Evolutionary conservation across 176 grass and related monocot species (phyloP), one percentile per base, ranked within the genome.

Genomic region (Themeda triandra): DNA sequence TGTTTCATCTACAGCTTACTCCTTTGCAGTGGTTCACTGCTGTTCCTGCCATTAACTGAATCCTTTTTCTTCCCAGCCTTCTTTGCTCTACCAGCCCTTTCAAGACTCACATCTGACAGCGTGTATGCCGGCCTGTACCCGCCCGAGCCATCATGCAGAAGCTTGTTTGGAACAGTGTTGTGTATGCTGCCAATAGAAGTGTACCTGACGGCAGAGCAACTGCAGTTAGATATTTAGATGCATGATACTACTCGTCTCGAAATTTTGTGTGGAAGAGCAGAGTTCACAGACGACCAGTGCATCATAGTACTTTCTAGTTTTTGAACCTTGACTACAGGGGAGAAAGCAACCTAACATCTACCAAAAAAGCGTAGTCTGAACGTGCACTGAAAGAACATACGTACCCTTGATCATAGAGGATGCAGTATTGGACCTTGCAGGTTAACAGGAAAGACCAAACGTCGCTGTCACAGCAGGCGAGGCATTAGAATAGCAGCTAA

Each of bases 371-470:
- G 5, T 18, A 39, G 30, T 66, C 1, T 37, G 42, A 77, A 30
- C 5, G 41, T 54, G 71, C 25, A 73, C 19, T 25, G 39, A 15
- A 33, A 24, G 36, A 0, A 12, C 18, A 33, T 15, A 19, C 6
- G 54, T 91, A 96, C 89, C 91, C 91, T 88, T 97, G 79, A 73
- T 93, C 94, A 62, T 96, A 93, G 23, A 97, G 87, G 75, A 64
- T 88, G 70, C 89, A 93, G 58, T 92, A 97, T 24, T 80, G 85
- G 51, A 97, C 78, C 25, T 91, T 88, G 84, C 84, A 90, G 41
- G 79, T 93, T 71, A 96, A 68, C 65, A 90, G 79, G 77, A 93
- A 96, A 49, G 87, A 89, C 91, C 94, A 92, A 11, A 93, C 87
- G 86, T 97, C 91, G 59, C 87, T 88, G 84, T 63, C 76, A 77